phyloP scores from a whole-genome alignment of 225 moss, liverwort and hornwort genomes.

The Rhytidiadelphus loreus region DNA sequence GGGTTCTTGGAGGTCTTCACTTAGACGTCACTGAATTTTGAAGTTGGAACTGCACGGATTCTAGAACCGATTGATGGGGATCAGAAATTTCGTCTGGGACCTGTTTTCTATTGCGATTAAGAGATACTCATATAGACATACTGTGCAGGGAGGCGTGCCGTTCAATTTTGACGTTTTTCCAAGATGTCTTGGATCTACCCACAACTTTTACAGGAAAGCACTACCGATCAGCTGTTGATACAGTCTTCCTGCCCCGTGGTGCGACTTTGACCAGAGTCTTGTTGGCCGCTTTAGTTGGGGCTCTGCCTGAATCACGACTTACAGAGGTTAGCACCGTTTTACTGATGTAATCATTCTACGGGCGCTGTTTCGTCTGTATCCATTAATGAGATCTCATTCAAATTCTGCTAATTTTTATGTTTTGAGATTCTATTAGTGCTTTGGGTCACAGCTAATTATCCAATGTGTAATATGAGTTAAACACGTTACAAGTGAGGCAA shows the following conservation, averaged over 20 bases:
- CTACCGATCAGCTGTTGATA: slow-evolving; percentile 60
- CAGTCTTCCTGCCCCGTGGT: slow-evolving; percentile 64
- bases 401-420: background rate
- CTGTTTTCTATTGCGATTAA: background rate
- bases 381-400: background rate
- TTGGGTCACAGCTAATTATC: background rate
- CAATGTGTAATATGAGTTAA: background rate
- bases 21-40: background rate
- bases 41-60: background rate
- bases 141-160: slow-evolving; percentile 85
- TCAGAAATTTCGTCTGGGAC: background rate
- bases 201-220: slow-evolving; percentile 56
- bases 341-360: background rate
- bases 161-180: slow-evolving; percentile 88
- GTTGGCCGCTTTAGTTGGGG: slow-evolving; percentile 80
- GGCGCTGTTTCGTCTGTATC: background rate
- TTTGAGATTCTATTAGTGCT: background rate
- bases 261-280: slow-evolving; percentile 74
- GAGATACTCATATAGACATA: background rate
- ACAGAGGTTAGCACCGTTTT: slow-evolving; percentile 30
- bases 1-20: background rate
- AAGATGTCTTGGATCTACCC: slow-evolving; percentile 73
- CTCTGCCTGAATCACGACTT: slow-evolving; percentile 83
- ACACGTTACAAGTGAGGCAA: background rate
- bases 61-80: background rate